These are phyloP conservation scores for Eimeria falciformis DNA, from an alignment of 169 alveolate genomes.

Conservation along the genomic window DNA sequence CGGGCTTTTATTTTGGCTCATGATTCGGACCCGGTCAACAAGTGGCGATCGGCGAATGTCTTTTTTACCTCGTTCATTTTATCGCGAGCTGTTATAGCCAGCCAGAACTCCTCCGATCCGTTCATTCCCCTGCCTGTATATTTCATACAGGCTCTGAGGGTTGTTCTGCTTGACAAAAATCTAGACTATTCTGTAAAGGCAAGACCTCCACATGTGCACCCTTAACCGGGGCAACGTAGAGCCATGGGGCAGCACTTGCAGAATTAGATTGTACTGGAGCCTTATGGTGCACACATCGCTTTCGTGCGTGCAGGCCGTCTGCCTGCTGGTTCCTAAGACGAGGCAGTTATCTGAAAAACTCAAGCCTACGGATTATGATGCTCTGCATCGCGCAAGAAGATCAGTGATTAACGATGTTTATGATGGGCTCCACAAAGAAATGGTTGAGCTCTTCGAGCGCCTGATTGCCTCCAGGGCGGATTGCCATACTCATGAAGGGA, in stretches of 20 bases:
- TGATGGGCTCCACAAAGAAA: background rate
- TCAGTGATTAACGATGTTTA: background rate
- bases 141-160: background rate
- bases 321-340: background rate
- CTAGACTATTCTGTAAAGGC: background rate
- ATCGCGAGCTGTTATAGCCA: background rate
- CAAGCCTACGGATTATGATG: background rate
- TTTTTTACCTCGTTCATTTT: background rate
- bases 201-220: background rate
- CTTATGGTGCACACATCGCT: background rate
- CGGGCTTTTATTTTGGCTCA: constrained; percentile 86
- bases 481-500: no score
- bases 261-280: background rate
- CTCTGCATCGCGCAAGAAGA: background rate
- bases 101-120: background rate
- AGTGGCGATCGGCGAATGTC: constrained; percentile 65
- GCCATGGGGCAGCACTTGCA: background rate
- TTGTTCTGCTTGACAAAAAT: background rate
- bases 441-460: background rate
- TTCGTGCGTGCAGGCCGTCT: background rate
- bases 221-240: background rate
- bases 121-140: background rate
- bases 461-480: background rate
- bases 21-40: constrained; percentile 87
- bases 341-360: background rate